These are phyloP conservation scores for Fusarium equiseti DNA, from an alignment of 2,329 filamentous ascomycete genomes.

Conservation along the genomic window DNA sequence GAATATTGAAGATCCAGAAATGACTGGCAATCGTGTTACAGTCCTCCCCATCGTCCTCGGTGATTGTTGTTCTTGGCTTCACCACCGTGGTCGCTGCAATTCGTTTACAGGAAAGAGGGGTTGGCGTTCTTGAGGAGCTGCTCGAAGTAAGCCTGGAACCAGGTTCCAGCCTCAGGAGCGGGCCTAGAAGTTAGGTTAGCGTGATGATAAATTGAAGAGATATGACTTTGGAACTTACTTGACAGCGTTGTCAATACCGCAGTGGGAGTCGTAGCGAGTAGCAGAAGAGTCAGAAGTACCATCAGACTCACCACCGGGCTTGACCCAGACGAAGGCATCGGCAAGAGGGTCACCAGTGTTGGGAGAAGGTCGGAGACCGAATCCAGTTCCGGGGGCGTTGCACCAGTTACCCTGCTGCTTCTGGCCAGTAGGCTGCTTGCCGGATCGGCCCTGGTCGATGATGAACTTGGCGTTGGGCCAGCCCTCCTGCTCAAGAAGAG, in stretches of 20 bases:
- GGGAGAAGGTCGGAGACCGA: constrained; percentile 72
- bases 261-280: constrained; percentile 55
- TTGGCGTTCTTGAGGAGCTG: constrained; percentile 68
- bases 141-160: constrained; percentile 73
- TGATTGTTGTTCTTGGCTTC: not conserved
- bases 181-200: constrained; percentile 59
- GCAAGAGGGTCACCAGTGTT: constrained; percentile 69
- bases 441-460: constrained; percentile 64
- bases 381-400: constrained; percentile 72
- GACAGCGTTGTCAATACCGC: constrained; percentile 65
- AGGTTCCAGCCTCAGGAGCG: constrained; percentile 76
- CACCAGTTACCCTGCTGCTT: constrained; percentile 75
- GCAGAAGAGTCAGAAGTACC: constrained; percentile 62
- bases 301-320: constrained; percentile 72
- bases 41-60: not conserved
- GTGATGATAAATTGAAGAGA: accelerated
- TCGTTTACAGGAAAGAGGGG: constrained; percentile 57
- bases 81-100: too few species aligned
- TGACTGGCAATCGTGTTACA: not conserved
- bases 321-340: constrained; percentile 78
- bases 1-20: not conserved
- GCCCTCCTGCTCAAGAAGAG: constrained; percentile 65
- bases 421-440: constrained; percentile 72
- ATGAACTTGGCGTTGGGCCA: constrained; percentile 62
- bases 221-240: constrained; percentile 22